Evolutionary conservation across 805 yeast genomes (phyloP), one percentile per base, ranked within the genome.

Genomic region (Nakazawaea anatomiae): DNA sequence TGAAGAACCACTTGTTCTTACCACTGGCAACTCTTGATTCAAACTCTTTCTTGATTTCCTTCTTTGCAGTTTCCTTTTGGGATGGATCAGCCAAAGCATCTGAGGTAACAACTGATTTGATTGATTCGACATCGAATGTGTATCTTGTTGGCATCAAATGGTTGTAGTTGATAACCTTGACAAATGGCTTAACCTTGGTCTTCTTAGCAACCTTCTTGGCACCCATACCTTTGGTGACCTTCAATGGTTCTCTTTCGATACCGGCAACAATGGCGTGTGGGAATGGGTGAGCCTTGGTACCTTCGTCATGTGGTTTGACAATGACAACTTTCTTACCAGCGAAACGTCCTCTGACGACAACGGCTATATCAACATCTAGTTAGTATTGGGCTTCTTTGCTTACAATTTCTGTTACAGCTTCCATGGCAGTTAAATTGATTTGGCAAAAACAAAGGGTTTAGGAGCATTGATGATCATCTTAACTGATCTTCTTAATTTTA

Each of bases 261-360:
- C 99, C 99, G 65, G 96, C 98, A 71, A 94, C 99, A 68, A 94
- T 83, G 74, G 99, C 99, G 71, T 94, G 98, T 75, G 97, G 96
- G 88, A 90, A 94, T 70, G 95, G 94, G 83, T 92, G 97, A 61
- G 94, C 74, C 82, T 94, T 94, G 81, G 98, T 82, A 74, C 99
- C 99, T 72, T 94, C 97, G 72, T 94, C 98, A 75, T 88, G 95
- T 66, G 97, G 94, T 79, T 89, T 90, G 74, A 94, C 91, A 73
- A 94, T 90, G 75, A 94, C 99, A 65, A 94, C 99, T 87, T 94
- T 94, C 88, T 91, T 92, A 83, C 99, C 99, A 75, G 99, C 99
- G 89, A 83, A 92, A 83, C 99, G 94, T 73, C 99, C 99, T 78
- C 98, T 92, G 77, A 91, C 96, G 76, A 94, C 91, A 80, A 94